A percentile compares a stretch with the other conserved stretches of the same genome.
These are phyloP conservation scores for Pisolithus orientalis DNA, from an alignment of 768 basidiomycete genomes.

Conservation along the genomic window DNA sequence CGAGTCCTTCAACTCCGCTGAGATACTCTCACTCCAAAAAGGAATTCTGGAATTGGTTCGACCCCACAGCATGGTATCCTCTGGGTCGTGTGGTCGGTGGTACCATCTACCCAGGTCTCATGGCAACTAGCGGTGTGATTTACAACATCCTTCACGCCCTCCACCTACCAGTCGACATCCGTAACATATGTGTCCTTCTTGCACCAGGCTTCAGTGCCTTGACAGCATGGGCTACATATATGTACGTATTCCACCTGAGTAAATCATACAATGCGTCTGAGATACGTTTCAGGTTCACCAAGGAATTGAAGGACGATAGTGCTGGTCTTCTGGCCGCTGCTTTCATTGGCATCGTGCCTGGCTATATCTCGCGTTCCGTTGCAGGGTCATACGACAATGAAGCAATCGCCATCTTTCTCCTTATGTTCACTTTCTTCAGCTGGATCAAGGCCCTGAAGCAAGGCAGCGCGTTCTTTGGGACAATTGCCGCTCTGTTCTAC, in stretches of 20 bases:
- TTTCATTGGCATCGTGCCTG: conserved; percentile 96
- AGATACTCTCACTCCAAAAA: conserved; percentile 24
- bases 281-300: conserved; percentile 70
- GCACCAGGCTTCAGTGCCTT: conserved; percentile 96
- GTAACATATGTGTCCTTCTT: conserved; percentile 93
- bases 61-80: conserved; percentile 99
- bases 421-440: conserved; percentile 97
- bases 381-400: conserved; percentile 99
- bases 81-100: conserved; percentile 97
- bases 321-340: conserved; percentile 96
- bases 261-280: neutral
- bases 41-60: conserved; percentile 99
- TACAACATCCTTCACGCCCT: conserved; percentile 85
- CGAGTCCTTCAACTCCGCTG: conserved; percentile 1
- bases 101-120: conserved; percentile 96
- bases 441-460: conserved; percentile 97
- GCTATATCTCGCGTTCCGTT: conserved; percentile 98
- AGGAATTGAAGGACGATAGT: conserved; percentile 91
- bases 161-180: conserved; percentile 94
- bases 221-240: conserved; percentile 95
- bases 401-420: conserved; percentile 98
- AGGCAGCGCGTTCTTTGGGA: conserved; percentile 89
- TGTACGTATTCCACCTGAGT: conserved; percentile 43
- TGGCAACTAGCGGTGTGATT: conserved; percentile 97
- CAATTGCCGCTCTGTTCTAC: conserved; percentile 90